Evolutionary conservation across 495 filamentous ascomycete species (phyloP).

Genomic region (Annulohypoxylon bovei): DNA sequence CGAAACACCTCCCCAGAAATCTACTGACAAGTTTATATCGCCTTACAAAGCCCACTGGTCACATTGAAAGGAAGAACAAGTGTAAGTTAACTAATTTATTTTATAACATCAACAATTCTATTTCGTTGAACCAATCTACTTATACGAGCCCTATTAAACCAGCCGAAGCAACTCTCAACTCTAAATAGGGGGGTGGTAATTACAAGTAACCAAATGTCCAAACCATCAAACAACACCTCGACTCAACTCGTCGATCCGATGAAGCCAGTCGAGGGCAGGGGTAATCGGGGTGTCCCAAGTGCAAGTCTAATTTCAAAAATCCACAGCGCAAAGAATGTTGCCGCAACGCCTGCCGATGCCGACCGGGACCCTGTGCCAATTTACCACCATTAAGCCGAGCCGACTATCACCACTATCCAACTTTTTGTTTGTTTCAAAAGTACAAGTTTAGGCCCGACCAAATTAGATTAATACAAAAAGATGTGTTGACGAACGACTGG

Average conservation of each 20-base stretch:
- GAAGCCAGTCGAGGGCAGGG: neutral
- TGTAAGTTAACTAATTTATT: neutral
- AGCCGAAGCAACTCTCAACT: conserved; percentile 29
- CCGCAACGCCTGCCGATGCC: conserved; percentile 41
- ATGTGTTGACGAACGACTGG: conserved; percentile 13
- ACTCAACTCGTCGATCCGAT: neutral
- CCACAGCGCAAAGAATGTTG: conserved; percentile 11
- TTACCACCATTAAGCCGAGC: conserved; percentile 15
- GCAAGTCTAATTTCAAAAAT: conserved; percentile 24
- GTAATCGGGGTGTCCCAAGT: conserved; percentile 11
- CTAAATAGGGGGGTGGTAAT: conserved; percentile 8
- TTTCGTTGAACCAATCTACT: conserved; percentile 29
- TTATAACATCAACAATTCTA: conserved; percentile 19
- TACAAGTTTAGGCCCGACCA: neutral
- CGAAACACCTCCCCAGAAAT: neutral
- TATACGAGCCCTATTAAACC: conserved; percentile 29
- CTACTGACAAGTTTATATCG: neutral
- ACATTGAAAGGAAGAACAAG: neutral
- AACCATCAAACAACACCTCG: conserved; percentile 14
- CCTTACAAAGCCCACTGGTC: neutral
- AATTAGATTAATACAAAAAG: conserved; percentile 26
- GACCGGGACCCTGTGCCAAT: conserved; percentile 9
- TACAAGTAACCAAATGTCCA: conserved; percentile 19
- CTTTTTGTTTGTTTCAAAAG: conserved; percentile 2
- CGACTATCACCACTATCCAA: neutral